These are phyloP conservation scores for Saccharomyces pastorianus DNA, from an alignment of 1,139 yeast species.

Conservation along the genomic window DNA sequence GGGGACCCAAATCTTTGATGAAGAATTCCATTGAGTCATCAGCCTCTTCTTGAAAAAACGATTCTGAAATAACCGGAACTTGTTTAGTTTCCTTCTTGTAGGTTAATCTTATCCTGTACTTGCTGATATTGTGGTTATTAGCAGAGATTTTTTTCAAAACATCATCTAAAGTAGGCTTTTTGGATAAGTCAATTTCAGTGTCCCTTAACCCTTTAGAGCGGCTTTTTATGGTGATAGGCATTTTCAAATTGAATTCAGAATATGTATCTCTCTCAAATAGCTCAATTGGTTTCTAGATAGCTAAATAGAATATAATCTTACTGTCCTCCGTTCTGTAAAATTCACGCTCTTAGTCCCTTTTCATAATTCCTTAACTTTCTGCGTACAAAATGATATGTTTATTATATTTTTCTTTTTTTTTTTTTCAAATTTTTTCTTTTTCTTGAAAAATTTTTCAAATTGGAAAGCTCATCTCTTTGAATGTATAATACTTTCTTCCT, in stretches of 20 bases:
- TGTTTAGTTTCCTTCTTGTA: slow-evolving; percentile 26
- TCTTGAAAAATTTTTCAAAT: slow-evolving; percentile 3
- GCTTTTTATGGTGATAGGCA: slow-evolving; percentile 39
- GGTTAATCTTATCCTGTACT: slow-evolving; percentile 38
- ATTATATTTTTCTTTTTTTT: not conserved
- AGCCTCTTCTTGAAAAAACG: slow-evolving; percentile 28
- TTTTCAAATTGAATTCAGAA: slow-evolving; percentile 23
- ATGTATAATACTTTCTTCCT: slow-evolving; percentile 1
- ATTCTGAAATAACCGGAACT: slow-evolving; percentile 19
- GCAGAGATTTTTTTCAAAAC: slow-evolving; percentile 38
- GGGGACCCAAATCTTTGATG: slow-evolving; percentile 89
- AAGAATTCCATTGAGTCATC: slow-evolving; percentile 36
- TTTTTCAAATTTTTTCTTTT: not conserved
- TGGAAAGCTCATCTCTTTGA: not conserved
- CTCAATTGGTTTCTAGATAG: not conserved
- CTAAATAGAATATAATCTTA: not conserved
- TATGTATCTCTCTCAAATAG: not conserved
- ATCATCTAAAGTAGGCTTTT: slow-evolving; percentile 29
- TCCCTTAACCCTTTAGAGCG: slow-evolving; percentile 45
- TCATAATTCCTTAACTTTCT: not conserved
- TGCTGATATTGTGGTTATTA: slow-evolving; percentile 38
- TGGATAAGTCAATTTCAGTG: slow-evolving; percentile 34
- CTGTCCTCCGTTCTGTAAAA: not conserved
- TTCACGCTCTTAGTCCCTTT: not conserved
- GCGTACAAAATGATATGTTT: not conserved